phyloP scores from a whole-genome alignment of 345 rosid genomes.

The Eucalyptus coolabah region DNA sequence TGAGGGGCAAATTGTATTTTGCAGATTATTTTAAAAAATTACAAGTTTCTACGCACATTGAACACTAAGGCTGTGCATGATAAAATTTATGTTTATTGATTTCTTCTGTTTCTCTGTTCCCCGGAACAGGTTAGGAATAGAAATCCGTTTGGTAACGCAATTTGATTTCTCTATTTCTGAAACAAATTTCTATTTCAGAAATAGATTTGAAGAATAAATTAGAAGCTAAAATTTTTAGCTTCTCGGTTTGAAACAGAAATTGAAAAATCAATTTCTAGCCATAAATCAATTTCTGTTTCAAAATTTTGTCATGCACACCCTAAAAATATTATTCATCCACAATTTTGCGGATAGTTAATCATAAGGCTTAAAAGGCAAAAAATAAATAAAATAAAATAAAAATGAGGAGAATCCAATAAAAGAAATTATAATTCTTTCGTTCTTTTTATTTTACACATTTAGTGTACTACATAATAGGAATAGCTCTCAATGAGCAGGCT shows the following conservation, averaged over 20 bases:
- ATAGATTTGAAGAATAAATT: too few species aligned
- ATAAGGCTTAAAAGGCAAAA: neutral
- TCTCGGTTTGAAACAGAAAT: too few species aligned
- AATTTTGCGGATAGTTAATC: neutral
- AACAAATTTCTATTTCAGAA: too few species aligned
- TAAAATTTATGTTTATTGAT: too few species aligned
- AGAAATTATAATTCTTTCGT: neutral
- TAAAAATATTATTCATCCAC: neutral
- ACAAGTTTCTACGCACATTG: neutral
- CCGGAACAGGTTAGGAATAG: too few species aligned
- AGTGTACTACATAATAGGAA: neutral
- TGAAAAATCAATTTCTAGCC: too few species aligned
- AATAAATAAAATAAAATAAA: neutral
- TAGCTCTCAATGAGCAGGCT: neutral
- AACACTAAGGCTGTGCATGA: neutral
- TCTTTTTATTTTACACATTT: neutral
- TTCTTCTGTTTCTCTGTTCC: too few species aligned
- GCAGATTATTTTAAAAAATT: neutral
- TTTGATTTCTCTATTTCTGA: too few species aligned
- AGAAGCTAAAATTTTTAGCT: too few species aligned
- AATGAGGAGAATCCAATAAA: neutral
- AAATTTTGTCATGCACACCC: too few species aligned
- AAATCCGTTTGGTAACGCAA: too few species aligned
- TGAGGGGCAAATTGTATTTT: neutral
- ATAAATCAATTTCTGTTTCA: too few species aligned